Base-by-base conservation (phyloP, 768 basidiomycete species). In the Lactifluus piperatus region DNA sequence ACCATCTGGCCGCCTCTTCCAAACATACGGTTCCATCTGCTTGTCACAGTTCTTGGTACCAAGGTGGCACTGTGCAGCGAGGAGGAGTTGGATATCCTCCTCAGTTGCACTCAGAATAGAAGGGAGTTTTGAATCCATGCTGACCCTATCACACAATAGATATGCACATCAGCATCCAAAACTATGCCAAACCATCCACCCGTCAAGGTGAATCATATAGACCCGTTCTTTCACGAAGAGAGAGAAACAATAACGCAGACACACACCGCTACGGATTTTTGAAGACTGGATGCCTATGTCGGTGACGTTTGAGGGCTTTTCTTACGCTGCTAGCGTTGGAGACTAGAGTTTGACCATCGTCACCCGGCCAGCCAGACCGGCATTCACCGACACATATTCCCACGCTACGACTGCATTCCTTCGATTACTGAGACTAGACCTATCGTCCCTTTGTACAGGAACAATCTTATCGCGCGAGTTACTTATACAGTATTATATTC, bases 21-120 rank as follows among this genome's bases (percentile, higher is more conserved):
- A 98, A 76, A 99, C 91, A 75, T 99, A 99, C 56, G 91, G 81
- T 70, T 88, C 84, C 97, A 99, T 99, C 75, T 94, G 89, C 84
- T 94, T 97, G 74, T 98, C 95, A 79, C 94, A 95, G 77, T 97
- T 97, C 88, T 98, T 98, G 66, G 88, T 92, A 72, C 94, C 95
- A 64, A 98, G 88, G 72, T 97, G 95, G 74, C 85, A 88, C 79
- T 97, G 91, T 22, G 97, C 97, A 70, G 94, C 86, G 62, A 98
- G 81, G 70, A 98, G 81, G 67, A 92, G 84, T 75, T 91, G 90
- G 68, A 97, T 94, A 75, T 98, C 95, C 79, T 97, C 94, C 75
- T 98, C 94, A 56, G 93, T 94, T 46, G 94, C 91, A 71, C 85
- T 85, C 69, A 99, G 84, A 67, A 89, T 82, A 69, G 93, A 87